Conservation (phyloP, 1,284 basidiomycete genomes). For the Trametes versicolor region DNA sequence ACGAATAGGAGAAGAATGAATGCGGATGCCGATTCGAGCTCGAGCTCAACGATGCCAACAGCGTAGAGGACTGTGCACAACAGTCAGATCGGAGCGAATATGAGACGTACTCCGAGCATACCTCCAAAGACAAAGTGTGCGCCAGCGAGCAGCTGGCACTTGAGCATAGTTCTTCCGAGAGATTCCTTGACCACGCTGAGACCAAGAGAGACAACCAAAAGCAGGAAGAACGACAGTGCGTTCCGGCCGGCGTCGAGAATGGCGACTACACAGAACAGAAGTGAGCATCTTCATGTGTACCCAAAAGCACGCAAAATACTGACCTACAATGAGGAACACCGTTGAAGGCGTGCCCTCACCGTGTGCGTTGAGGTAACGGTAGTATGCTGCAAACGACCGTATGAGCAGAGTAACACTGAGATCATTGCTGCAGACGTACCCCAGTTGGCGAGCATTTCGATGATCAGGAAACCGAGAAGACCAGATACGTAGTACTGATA, state of each 20-base stretch:
- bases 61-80: slow-evolving; percentile 80
- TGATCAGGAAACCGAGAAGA: slow-evolving; percentile 86
- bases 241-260: slow-evolving; percentile 95
- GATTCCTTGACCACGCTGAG: slow-evolving; percentile 86
- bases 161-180: slow-evolving; percentile 82
- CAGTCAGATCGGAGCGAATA: not conserved
- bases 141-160: slow-evolving; percentile 78
- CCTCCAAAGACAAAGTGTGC: slow-evolving; percentile 96
- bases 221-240: slow-evolving; percentile 94
- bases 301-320: slow-evolving; percentile 38
- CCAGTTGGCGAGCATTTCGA: slow-evolving; percentile 95
- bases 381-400: slow-evolving; percentile 64
- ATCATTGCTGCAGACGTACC: slow-evolving; percentile 50
- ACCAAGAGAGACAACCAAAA: slow-evolving; percentile 91
- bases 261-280: slow-evolving; percentile 61
- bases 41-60: slow-evolving; percentile 91
- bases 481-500: slow-evolving; percentile 92
- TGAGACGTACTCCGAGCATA: slow-evolving; percentile 47
- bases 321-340: slow-evolving; percentile 87
- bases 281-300: not conserved
- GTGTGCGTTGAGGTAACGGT: slow-evolving; percentile 91
- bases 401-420: not conserved
- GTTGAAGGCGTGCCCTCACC: slow-evolving; percentile 80
- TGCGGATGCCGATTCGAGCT: slow-evolving; percentile 88
- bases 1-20: slow-evolving; percentile 86